Base-by-base conservation (phyloP, 371 early-diverging fungal genomes). In the Mucor indicus region DNA sequence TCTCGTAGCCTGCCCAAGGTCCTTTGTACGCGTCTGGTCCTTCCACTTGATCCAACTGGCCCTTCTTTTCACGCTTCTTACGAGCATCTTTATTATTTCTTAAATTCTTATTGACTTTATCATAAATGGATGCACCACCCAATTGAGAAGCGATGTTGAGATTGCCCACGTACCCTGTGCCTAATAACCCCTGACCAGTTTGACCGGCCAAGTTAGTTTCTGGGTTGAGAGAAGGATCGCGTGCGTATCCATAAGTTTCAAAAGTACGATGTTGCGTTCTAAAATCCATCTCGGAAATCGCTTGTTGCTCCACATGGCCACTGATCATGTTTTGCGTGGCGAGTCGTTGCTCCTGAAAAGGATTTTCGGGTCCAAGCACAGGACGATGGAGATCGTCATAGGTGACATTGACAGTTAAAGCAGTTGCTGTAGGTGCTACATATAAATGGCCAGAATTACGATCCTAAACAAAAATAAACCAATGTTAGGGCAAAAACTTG, bases 1-100 rank as follows among this genome's bases (percentile, higher is more conserved):
- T 89, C 40, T 89, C 89, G 58, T 86, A 96, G 2, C 95, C 92
- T 3, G 96, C 95, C 98, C 97, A 97, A 6, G 97, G 98, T 1
- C 98, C 98, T 44, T 77, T 77, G 58, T 90, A 95, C 13, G 90
- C 87, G 62, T 81, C 72, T 4, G 86, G 88, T 11, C 90, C 94
- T 17, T 90, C 90, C 8, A 92, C 53, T 16, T 87, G 75, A 2
- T 75, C 66, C 0, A 90, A 61, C 52, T 93, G 85, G 17, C 96
- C 96, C 53, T 87, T 89, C 8, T 77, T 66, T 51, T 87, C 83
- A 45, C 96, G 77, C 48, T 84, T 85, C 32, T 84, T 72, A 35
- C 67, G 64, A 8, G 67, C 52, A 38, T 79, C 80, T 53, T 81
- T 77, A 33, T 77, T 72, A 37, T 58, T 67, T 43, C 65, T 53